Percentiles rank a stretch among this genome's conserved stretches.
phyloP scores from a whole-genome alignment of 2,329 filamentous ascomycete species.

The Exophiala dermatitidis region DNA sequence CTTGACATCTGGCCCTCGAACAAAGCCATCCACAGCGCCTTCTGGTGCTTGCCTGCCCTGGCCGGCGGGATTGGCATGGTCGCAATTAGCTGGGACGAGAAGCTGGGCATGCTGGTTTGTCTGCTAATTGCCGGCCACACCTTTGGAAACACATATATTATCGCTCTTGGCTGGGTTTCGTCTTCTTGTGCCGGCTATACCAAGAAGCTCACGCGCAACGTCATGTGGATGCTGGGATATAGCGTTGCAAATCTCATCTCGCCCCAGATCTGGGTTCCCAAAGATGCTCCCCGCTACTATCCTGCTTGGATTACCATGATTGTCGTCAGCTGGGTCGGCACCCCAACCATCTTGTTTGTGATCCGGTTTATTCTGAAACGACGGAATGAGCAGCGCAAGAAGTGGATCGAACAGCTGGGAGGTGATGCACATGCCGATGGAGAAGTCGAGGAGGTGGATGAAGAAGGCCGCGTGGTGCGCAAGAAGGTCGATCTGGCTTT shows the following conservation, averaged over 20 bases:
- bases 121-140: constrained; percentile 35
- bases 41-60: constrained; percentile 31
- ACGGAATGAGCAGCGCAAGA: constrained; percentile 26
- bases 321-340: constrained; percentile 34
- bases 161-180: constrained; percentile 37
- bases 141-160: constrained; percentile 34
- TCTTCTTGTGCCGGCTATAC: constrained; percentile 27
- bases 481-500: constrained; percentile 33
- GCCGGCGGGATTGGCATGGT: constrained; percentile 25
- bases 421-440: constrained; percentile 14
- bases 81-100: constrained; percentile 34
- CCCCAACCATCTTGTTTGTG: constrained; percentile 35
- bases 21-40: not conserved
- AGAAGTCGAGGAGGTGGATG: constrained; percentile 29
- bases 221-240: constrained; percentile 33
- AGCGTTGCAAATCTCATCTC: constrained; percentile 40
- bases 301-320: constrained; percentile 27
- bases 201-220: constrained; percentile 32
- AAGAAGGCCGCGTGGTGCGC: constrained; percentile 28
- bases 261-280: constrained; percentile 37
- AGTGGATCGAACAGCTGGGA: constrained; percentile 27
- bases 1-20: constrained; percentile 17
- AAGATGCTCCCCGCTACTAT: constrained; percentile 29
- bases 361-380: constrained; percentile 36
- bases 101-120: constrained; percentile 33